A percentile compares a stretch with the other conserved stretches of the same genome.
Evolutionary conservation across 345 rosid species (phyloP).

Genomic region (Hypericum perforatum): DNA sequence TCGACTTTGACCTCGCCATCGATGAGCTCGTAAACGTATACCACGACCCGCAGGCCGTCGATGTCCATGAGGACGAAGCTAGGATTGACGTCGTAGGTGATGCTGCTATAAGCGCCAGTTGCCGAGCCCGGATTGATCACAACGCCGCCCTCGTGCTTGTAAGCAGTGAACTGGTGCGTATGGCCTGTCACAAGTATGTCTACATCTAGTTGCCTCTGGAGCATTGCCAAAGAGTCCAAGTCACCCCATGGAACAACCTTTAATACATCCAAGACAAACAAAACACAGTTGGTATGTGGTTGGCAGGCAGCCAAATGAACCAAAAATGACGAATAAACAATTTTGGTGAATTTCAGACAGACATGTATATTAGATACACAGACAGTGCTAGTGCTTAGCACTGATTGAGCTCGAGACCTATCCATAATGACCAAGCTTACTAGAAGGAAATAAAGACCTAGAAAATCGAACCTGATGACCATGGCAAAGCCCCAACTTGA

Average conservation of each 20-base stretch:
- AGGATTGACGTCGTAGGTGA: slow-evolving; percentile 80
- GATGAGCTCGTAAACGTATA: slow-evolving; percentile 84
- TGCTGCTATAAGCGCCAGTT: slow-evolving; percentile 82
- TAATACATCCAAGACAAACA: slow-evolving; percentile 4
- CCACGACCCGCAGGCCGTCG: slow-evolving; percentile 84
- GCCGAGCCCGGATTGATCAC: slow-evolving; percentile 96
- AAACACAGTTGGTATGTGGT: not conserved
- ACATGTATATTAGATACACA: no score
- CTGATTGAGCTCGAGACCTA: not conserved
- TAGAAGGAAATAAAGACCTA: not conserved
- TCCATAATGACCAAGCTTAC: not conserved
- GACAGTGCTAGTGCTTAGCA: not conserved
- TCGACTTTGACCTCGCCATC: slow-evolving; percentile 97
- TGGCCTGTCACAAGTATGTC: slow-evolving; percentile 94
- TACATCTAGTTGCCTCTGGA: slow-evolving; percentile 88
- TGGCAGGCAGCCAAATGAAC: no score
- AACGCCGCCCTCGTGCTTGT: slow-evolving; percentile 95
- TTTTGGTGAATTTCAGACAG: no score
- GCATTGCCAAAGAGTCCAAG: slow-evolving; percentile 87
- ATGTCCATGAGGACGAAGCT: slow-evolving; percentile 97
- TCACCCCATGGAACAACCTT: slow-evolving; percentile 98
- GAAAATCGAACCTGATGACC: slow-evolving; percentile 74
- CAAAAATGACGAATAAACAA: no score
- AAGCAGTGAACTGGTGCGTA: slow-evolving; percentile 94
- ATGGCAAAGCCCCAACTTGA: slow-evolving; percentile 86